Evolutionary conservation across 1,139 yeast species (phyloP).

Genomic region (Yamadazyma blattariae): DNA sequence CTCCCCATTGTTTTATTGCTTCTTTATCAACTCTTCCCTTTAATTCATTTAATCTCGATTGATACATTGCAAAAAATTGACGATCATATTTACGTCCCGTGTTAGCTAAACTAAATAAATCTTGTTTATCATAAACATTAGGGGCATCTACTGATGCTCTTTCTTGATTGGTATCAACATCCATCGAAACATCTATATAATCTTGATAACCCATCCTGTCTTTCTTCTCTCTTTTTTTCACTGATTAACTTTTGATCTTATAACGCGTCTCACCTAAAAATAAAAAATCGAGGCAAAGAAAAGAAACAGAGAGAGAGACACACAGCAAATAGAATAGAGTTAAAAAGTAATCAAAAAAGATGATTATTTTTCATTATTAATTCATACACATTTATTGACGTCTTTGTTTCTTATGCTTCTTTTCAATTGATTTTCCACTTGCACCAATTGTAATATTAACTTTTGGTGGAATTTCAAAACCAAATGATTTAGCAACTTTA

Average conservation of each 20-base stretch:
- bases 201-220: constrained; percentile 6
- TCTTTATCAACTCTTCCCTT: constrained; percentile 52
- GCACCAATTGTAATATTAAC: constrained; percentile 95
- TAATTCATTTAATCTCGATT: constrained; percentile 54
- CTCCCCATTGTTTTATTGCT: constrained; percentile 43
- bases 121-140: constrained; percentile 14
- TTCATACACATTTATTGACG: constrained; percentile 20
- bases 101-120: constrained; percentile 17
- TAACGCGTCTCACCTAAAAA: constrained; percentile 1
- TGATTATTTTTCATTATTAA: too few relatives aligned
- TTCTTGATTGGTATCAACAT: neutral
- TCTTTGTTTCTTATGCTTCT: constrained; percentile 49
- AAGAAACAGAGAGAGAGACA: too few relatives aligned
- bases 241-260: neutral
- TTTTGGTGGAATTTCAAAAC: constrained; percentile 94
- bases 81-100: constrained; percentile 52
- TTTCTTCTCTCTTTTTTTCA: neutral
- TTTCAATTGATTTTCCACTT: constrained; percentile 65
- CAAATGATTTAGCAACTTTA: constrained; percentile 93
- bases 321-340: too few relatives aligned
- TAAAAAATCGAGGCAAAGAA: too few relatives aligned
- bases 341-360: too few relatives aligned
- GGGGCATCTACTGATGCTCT: constrained; percentile 1
- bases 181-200: constrained; percentile 8
- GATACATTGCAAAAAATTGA: constrained; percentile 78